Conservation (phyloP, 2,329 filamentous ascomycete species). For the Byssothecium circinans region DNA sequence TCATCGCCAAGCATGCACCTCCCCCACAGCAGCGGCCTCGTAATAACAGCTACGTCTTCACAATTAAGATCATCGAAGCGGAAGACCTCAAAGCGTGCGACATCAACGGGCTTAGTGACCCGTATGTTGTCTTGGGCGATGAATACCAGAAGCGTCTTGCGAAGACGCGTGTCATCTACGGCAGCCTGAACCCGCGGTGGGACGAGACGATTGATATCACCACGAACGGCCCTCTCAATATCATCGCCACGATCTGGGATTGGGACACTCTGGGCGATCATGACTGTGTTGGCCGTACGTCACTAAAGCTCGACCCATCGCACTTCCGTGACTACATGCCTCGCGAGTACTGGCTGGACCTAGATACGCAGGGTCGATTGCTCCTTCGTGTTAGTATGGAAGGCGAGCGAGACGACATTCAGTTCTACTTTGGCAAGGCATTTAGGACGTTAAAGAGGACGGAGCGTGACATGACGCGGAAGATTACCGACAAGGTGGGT, state of each 20-base stretch:
- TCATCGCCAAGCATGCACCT: constrained; percentile 74
- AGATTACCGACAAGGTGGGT: constrained; percentile 92
- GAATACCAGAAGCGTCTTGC: constrained; percentile 96
- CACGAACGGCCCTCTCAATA: constrained; percentile 84
- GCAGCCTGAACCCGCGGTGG: constrained; percentile 91
- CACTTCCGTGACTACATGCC: constrained; percentile 97
- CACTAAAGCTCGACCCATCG: constrained; percentile 93
- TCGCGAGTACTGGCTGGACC: constrained; percentile 94
- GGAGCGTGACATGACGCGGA: constrained; percentile 96
- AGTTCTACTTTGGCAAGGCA: constrained; percentile 97
- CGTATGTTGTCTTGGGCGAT: constrained; percentile 94
- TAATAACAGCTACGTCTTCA: constrained; percentile 92
- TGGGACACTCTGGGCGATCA: constrained; percentile 97
- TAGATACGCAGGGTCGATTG: constrained; percentile 90
- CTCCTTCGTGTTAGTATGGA: constrained; percentile 96
- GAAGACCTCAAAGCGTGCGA: constrained; percentile 99
- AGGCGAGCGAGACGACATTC: constrained; percentile 95
- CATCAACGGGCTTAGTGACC: constrained; percentile 89
- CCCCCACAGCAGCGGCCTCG: constrained; percentile 68
- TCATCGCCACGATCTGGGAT: constrained; percentile 98
- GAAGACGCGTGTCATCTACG: constrained; percentile 90
- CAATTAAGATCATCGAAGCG: constrained; percentile 96
- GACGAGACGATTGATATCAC: constrained; percentile 97
- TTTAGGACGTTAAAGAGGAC: constrained; percentile 94
- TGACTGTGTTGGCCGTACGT: constrained; percentile 95